Evolutionary conservation across 164 flowering plant genomes (phyloP).

Genomic region (Annona cherimola): DNA sequence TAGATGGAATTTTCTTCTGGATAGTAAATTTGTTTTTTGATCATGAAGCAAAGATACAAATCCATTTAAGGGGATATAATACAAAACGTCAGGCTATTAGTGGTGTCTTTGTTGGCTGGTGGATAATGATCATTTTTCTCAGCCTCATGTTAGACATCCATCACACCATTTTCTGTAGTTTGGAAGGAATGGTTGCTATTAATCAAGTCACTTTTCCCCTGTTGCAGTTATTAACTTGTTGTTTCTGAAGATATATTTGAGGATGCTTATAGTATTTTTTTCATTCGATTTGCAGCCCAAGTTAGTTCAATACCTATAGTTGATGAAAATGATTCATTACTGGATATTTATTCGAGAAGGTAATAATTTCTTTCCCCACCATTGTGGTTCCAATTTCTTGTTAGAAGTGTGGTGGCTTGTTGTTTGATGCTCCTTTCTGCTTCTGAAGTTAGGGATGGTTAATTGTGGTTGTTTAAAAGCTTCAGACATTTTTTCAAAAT

Average conservation of each 20-base stretch:
- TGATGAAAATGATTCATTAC: constrained; percentile 79
- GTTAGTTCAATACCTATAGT: constrained; percentile 94
- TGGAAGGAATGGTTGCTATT: too few relatives aligned
- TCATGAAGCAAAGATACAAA: too few relatives aligned
- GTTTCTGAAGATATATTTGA: neutral
- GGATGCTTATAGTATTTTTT: neutral
- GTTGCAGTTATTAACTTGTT: neutral
- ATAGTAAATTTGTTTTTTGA: too few relatives aligned
- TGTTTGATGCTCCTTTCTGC: neutral
- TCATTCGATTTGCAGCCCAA: constrained; percentile 48
- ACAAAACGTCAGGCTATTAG: too few relatives aligned
- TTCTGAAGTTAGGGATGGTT: neutral
- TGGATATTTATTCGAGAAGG: constrained; percentile 93
- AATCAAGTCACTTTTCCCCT: too few relatives aligned
- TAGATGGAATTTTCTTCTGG: too few relatives aligned
- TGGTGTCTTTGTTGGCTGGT: too few relatives aligned
- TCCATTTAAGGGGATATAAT: too few relatives aligned
- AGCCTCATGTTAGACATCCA: too few relatives aligned
- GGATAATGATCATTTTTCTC: too few relatives aligned
- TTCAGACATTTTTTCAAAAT: neutral
- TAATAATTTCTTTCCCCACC: constrained; percentile 15
- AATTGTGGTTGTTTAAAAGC: neutral
- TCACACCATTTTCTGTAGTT: too few relatives aligned
- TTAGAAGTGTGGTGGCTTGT: neutral
- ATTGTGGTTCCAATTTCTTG: neutral